Percentiles rank a stretch among this genome's conserved stretches.
Evolutionary conservation across 1,284 basidiomycete genomes (phyloP).

Genomic region (Hymenochaete sp.): DNA sequence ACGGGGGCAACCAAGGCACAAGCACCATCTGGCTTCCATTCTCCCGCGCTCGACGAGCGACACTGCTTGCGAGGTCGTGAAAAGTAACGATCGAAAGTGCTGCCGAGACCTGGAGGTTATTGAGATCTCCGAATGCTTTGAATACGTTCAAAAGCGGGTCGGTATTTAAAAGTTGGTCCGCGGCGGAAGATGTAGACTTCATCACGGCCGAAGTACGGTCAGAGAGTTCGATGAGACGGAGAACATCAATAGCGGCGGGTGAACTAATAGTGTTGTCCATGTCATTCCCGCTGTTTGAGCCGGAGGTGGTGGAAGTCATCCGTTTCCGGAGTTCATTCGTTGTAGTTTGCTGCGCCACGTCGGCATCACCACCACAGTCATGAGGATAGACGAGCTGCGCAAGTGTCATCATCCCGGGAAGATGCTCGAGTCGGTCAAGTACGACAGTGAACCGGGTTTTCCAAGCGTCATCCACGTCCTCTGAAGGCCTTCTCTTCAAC

Average conservation of each 20-base stretch:
- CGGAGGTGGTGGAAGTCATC: too few species aligned
- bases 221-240: constrained; percentile 60
- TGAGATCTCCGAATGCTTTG: constrained; percentile 50
- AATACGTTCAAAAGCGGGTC: constrained; percentile 59
- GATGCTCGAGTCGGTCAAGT: constrained; percentile 85
- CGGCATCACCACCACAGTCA: constrained; percentile 11
- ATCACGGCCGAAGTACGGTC: constrained; percentile 64
- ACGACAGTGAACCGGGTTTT: constrained; percentile 71
- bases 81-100: constrained; percentile 50
- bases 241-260: constrained; percentile 27
- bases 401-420: constrained; percentile 66
- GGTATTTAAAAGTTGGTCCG: constrained; percentile 42
- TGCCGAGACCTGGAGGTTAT: constrained; percentile 43
- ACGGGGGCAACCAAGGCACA: constrained; percentile 53
- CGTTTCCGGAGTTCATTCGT: neutral
- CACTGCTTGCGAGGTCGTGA: constrained; percentile 45
- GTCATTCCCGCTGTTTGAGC: neutral
- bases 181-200: constrained; percentile 43
- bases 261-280: neutral
- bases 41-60: constrained; percentile 42
- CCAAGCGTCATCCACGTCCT: constrained; percentile 25
- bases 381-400: constrained; percentile 53
- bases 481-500: constrained; percentile 3
- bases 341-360: too few species aligned
- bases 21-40: constrained; percentile 48